phyloP scores from a whole-genome alignment of 2,329 filamentous ascomycete species.

The Clonostachys rhizophaga region DNA sequence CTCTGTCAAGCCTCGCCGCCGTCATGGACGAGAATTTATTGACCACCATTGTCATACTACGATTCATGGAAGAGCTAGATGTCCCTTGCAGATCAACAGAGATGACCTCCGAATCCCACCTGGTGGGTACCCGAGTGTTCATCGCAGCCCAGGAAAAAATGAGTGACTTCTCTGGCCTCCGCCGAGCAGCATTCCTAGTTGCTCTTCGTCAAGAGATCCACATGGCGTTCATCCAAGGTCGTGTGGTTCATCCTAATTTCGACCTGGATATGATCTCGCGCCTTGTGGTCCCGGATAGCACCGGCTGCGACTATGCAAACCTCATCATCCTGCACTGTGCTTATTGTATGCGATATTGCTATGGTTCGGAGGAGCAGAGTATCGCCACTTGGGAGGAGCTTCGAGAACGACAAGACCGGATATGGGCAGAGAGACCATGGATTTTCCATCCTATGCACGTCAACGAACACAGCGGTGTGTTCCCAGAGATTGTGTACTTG shows the following conservation, averaged over 20 bases:
- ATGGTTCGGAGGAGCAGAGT: constrained; percentile 16
- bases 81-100: neutral
- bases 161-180: constrained; percentile 16
- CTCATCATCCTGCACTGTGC: constrained; percentile 17
- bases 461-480: constrained; percentile 2
- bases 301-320: constrained; percentile 16
- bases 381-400: constrained; percentile 11
- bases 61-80: constrained; percentile 17
- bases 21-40: constrained; percentile 19
- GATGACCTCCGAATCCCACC: constrained; percentile 12
- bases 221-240: constrained; percentile 19
- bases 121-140: constrained; percentile 18
- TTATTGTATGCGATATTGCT: constrained; percentile 17
- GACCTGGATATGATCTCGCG: constrained; percentile 11
- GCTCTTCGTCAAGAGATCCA: constrained; percentile 19
- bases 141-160: constrained; percentile 18
- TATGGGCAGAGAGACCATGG: constrained; percentile 20
- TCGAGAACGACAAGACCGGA: constrained; percentile 13
- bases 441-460: constrained; percentile 17
- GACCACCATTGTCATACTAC: constrained; percentile 19
- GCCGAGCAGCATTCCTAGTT: constrained; percentile 18
- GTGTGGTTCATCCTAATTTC: constrained; percentile 17
- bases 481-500: constrained; percentile 15
- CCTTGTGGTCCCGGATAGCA: constrained; percentile 9
- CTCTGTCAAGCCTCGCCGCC: constrained; percentile 13